These are phyloP conservation scores for Evernia prunastri DNA, from an alignment of 495 filamentous ascomycete genomes.

Conservation along the genomic window DNA sequence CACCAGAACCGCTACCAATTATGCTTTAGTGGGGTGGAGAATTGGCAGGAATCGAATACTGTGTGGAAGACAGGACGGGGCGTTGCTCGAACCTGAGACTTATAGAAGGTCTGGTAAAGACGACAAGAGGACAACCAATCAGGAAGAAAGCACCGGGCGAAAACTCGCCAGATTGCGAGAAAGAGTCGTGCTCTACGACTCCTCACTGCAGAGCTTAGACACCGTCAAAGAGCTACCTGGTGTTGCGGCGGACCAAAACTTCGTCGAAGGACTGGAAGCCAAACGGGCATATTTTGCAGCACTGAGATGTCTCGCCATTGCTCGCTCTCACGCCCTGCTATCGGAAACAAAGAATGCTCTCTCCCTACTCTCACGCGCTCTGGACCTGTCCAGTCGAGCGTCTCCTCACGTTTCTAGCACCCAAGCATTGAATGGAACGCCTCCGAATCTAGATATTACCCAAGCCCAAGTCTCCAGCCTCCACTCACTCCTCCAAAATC, in stretches of 20 bases:
- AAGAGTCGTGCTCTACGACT: constrained; percentile 86
- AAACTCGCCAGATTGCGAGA: constrained; percentile 79
- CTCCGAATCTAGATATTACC: constrained; percentile 57
- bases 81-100: constrained; percentile 49
- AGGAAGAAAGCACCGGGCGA: constrained; percentile 51
- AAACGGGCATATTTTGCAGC: constrained; percentile 82
- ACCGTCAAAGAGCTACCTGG: constrained; percentile 85
- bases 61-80: constrained; percentile 70
- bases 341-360: constrained; percentile 71
- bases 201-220: constrained; percentile 80
- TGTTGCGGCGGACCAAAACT: constrained; percentile 74
- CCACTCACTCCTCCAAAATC: constrained; percentile 51
- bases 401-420: constrained; percentile 35
- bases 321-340: constrained; percentile 72
- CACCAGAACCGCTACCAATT: constrained; percentile 87
- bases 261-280: constrained; percentile 68
- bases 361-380: constrained; percentile 69
- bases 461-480: constrained; percentile 50
- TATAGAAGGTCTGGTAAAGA: constrained; percentile 50
- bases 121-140: constrained; percentile 42
- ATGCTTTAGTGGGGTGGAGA: constrained; percentile 86
- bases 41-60: constrained; percentile 88
- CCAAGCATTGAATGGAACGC: constrained; percentile 33
- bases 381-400: constrained; percentile 44
- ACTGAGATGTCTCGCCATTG: constrained; percentile 79